phyloP scores from a whole-genome alignment of 176 grass and related monocot species.

The Tuctoria greenei region DNA sequence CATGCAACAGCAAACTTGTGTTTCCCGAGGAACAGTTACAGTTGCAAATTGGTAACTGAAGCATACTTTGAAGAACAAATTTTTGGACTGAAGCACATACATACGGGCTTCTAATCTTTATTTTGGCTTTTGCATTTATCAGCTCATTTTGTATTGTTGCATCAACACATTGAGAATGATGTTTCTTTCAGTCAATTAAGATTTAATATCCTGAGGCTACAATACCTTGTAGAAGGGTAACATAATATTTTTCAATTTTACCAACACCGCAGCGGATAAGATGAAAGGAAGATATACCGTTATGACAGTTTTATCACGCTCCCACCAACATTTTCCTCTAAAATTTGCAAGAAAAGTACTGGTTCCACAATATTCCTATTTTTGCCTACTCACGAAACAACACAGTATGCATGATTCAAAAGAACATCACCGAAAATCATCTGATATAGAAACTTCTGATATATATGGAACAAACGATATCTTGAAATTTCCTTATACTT shows the following conservation, averaged over 20 bases:
- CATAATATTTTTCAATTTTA: neutral
- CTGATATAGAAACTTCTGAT: neutral
- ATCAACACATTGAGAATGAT: neutral
- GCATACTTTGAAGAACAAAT: neutral
- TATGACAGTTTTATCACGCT: neutral
- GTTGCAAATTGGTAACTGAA: neutral
- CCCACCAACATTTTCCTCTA: neutral
- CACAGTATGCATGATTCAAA: too few relatives aligned
- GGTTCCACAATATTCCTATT: neutral
- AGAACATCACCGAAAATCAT: neutral
- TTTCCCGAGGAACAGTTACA: neutral
- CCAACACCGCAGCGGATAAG: neutral
- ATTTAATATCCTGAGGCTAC: neutral
- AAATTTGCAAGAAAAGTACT: neutral
- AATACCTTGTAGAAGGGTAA: neutral
- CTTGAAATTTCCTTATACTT: neutral
- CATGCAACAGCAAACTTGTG: neutral
- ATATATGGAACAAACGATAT: neutral
- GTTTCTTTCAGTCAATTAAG: neutral
- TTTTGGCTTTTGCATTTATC: neutral
- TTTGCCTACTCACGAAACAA: neutral
- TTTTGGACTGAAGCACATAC: neutral
- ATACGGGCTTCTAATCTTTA: neutral
- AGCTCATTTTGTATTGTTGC: neutral
- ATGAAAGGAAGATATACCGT: neutral